Evolutionary conservation across 2,329 filamentous ascomycete species (phyloP), one percentile per base, ranked within the genome.

Genomic region (Emmonsia crescens): DNA sequence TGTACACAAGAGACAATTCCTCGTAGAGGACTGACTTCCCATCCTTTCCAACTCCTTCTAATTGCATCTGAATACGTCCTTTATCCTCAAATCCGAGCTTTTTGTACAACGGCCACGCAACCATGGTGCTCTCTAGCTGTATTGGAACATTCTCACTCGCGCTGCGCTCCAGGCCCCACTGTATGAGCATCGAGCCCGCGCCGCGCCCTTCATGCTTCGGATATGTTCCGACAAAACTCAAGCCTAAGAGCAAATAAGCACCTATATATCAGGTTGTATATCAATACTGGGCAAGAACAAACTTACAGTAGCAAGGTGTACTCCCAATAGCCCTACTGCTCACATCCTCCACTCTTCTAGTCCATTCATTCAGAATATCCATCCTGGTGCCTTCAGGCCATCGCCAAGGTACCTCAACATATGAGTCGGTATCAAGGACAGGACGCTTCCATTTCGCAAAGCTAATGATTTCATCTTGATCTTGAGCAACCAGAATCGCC

Each of bases 361-460:
- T 63, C 66, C 66, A 67, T 33, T 61, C 59, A 44, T 65, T 49
- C 40, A 66, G 36, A 24, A 66, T 48, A 12, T 33, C 56, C 44
- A 62, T 54, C 55, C 63, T 60, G 6, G 66, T 66, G 29, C 64
- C 66, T 57, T 66, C 59, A 2, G 65, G 64, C 66, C 66, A 68
- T 46, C 49, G 6, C 66, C 66, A 68, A 19, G 64, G 59, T 38
- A 59, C 44, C 48, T 67, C 63, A 29, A 31, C 14, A 55, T 68
- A 66, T 14, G 31, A 33, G 6, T 66, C 61, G 16, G 54, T 31
- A 29, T 54, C 21, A 3, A 3, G 3, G 29, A 66, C 60, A 3
- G 66, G 66, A 3, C 61, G 61, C 57, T 60, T 60, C 66, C 66
- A 67, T 61, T 66, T 68, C 12, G 64, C 66, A 57, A 68, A 67